Conservation (phyloP, 306 rosid genomes). For the Malus domestica region DNA sequence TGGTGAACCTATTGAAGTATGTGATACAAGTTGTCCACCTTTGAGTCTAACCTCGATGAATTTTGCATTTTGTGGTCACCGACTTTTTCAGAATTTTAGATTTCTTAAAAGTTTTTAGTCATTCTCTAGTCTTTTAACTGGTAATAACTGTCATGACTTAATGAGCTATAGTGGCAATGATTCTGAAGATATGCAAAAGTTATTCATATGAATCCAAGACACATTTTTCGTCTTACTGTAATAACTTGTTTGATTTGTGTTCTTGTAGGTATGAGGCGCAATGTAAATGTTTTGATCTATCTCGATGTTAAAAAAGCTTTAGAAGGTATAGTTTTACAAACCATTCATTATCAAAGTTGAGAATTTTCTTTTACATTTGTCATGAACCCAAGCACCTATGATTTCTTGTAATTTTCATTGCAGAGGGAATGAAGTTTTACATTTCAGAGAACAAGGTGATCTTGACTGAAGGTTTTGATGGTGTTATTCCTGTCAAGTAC, state of each 20-base stretch:
- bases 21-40: neutral
- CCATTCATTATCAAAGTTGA: neutral
- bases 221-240: neutral
- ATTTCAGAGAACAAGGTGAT: constrained; percentile 88
- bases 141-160: neutral
- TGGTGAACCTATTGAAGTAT: neutral
- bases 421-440: constrained; percentile 89
- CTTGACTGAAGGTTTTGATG: constrained; percentile 80
- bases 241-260: neutral
- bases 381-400: neutral
- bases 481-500: constrained; percentile 64
- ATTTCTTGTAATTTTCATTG: constrained; percentile 2
- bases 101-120: neutral
- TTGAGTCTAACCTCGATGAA: neutral
- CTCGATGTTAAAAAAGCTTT: constrained; percentile 71
- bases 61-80: neutral
- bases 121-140: neutral
- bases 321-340: constrained; percentile 42
- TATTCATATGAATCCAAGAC: neutral
- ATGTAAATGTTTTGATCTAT: constrained; percentile 66
- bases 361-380: neutral
- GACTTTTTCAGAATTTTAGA: neutral
- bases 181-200: neutral
- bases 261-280: constrained; percentile 72
- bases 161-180: neutral